Base-by-base conservation (phyloP, 306 rosid genomes). In the Gynostemma pentaphyllum region DNA sequence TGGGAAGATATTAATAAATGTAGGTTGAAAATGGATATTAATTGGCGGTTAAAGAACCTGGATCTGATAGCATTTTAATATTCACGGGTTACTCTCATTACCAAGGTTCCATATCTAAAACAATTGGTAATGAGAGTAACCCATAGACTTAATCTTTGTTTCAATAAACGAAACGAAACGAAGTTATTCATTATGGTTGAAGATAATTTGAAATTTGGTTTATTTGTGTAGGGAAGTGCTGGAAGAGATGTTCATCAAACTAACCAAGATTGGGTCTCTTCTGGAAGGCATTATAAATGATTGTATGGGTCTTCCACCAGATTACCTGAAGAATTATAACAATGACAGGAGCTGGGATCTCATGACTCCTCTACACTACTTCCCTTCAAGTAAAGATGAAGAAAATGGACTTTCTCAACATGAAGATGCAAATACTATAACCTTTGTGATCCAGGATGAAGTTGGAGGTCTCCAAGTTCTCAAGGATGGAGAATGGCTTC, bases 291-390 rank as follows among this genome's bases (percentile, higher is more conserved):
- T 84, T 2, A 24, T 79, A 15, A 81, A 70, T 5, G 76, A 75
- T 5, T 74, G 85, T 54, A 54, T 85, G 68, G 87, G 85, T 2
- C 71, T 85, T 6, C 80, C 83, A 55, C 66, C 75, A n/a, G 67
- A 75, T 29, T 67, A 72, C 28, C 70, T 81, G 7, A 76, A 69
- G 44, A 77, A 76, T 44, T 81, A 51, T 64, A 81, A 79, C 28
- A 0, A 74, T 45, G 85, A 84, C n/a, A 67, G 87, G 51, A 81
- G 67, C 47, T 72, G 78, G 78, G 85, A 85, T 75, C 49, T 76
- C 70, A 64, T 85, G 75, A 40, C 15, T 19, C 68, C 73, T 0
- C 14, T 49, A 26, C 77, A 24, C 60, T 85, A 81, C 67, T 79
- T 50, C 27, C 71, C 85, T 5, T 76, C 85, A 28, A 49, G 75